phyloP scores from a whole-genome alignment of 345 rosid species.

The Gossypium ekmanianum region DNA sequence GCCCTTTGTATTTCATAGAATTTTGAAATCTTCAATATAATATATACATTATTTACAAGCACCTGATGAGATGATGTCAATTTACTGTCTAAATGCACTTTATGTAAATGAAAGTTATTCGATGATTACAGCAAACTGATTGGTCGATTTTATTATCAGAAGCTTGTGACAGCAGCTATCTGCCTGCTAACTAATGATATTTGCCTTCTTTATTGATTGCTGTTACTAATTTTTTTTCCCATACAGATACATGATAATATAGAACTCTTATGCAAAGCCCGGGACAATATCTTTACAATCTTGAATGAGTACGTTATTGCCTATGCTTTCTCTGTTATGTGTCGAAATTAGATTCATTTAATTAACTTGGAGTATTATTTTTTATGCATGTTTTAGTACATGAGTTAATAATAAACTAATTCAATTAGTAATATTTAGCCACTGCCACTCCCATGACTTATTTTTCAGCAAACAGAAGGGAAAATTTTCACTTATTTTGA shows the following conservation, averaged over 20 bases:
- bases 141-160: constrained; percentile 5
- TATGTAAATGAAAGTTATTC: neutral
- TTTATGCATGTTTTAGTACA: too few species aligned
- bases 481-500: too few species aligned
- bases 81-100: neutral
- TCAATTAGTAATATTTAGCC: too few species aligned
- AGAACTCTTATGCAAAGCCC: constrained; percentile 53
- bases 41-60: too few species aligned
- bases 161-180: neutral
- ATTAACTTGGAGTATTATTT: too few species aligned
- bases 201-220: neutral
- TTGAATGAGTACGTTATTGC: constrained; percentile 56
- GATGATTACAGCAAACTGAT: neutral
- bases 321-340: constrained; percentile 9
- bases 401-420: too few species aligned
- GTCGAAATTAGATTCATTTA: neutral
- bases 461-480: too few species aligned
- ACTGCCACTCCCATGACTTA: too few species aligned
- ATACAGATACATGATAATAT: constrained; percentile 65
- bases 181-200: neutral
- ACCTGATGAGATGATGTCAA: neutral
- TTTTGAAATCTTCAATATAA: neutral
- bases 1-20: neutral
- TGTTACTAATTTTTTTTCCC: neutral
- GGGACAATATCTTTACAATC: constrained; percentile 65